Evolutionary conservation across 192 early-diverging fungal species (phyloP), one percentile per base, ranked within the genome.

Genomic region (Coemansia biformis): DNA sequence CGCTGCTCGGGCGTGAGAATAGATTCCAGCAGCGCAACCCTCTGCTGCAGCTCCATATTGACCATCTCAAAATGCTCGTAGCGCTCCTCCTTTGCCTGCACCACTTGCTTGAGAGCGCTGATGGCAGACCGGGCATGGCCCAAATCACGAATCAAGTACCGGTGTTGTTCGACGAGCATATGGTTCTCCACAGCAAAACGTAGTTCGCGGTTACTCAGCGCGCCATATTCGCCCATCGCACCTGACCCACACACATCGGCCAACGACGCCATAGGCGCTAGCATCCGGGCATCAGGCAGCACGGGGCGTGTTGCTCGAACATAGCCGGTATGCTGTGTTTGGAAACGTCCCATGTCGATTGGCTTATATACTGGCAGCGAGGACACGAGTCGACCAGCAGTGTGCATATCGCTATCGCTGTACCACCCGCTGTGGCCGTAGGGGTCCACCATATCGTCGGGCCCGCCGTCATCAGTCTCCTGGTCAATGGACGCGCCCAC

Each of bases 151-250:
- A 72, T 72, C 51, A 72, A 15, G 36, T 60, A 72, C 13, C 61
- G 40, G 41, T 72, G 68, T 45, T 72, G 68, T 16, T 72, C 68
- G n/a, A 72, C 62, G 3, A 72, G 52, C 62, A 72, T 64, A 11
- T 64, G 62, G 49, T 72, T 72, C 22, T 72, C 68, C 8, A 72
- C 57, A 0, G 68, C 62, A 33, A 72, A 64, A 1, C 68, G 47
- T 15, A 72, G 53, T 41, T 72, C 68, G 8, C 68, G 61, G 51
- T 50, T 72, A 32, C 68, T 72, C 43, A 72, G 40, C 17, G 48
- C 29, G 11, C 17, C 31, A 44, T 33, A 22, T 11, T 38, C 57
- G 44, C 43, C 39, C 6, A 30, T 30, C 29, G 29, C 24, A 4
- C 43, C 62, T 1, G 51, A 17, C 6, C 43, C 32, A 11, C 45